Percentiles rank a stretch among this genome's conserved stretches.
phyloP scores from a whole-genome alignment of 2,329 filamentous ascomycete species.

The Ophiostoma populinum region DNA sequence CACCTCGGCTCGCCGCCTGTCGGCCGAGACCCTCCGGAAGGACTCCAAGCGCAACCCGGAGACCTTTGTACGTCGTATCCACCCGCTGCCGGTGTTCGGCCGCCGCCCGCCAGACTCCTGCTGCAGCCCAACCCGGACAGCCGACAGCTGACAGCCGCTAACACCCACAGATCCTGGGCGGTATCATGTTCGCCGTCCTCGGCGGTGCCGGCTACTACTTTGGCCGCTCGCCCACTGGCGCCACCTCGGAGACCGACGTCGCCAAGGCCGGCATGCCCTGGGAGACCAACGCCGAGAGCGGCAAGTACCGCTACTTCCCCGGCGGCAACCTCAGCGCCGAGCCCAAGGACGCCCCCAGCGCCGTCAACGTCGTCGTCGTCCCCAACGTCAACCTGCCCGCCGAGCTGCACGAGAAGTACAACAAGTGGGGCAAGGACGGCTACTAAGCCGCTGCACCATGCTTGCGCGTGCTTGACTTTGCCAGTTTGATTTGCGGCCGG shows the following conservation, averaged over 20 bases:
- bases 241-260: conserved; percentile 65
- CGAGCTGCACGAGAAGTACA: conserved; percentile 91
- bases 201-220: conserved; percentile 83
- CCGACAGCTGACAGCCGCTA: not conserved
- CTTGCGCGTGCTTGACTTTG: too few relatives aligned
- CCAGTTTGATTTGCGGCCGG: too few relatives aligned
- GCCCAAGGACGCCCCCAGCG: conserved; percentile 82
- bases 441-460: conserved; percentile 34
- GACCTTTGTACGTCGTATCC: conserved; percentile 27
- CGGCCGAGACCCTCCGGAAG: conserved; percentile 31
- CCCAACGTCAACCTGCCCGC: conserved; percentile 86
- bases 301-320: conserved; percentile 68
- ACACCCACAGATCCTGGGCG: conserved; percentile 60
- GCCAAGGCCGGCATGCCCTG: conserved; percentile 74
- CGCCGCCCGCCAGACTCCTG: too few relatives aligned
- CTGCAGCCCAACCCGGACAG: too few relatives aligned
- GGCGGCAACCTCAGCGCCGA: conserved; percentile 61
- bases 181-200: conserved; percentile 79
- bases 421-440: conserved; percentile 99
- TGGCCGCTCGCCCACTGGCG: conserved; percentile 66
- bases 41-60: conserved; percentile 39
- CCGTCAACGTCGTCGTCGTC: conserved; percentile 85
- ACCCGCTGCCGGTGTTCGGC: too few relatives aligned
- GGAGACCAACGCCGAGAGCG: conserved; percentile 50
- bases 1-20: conserved; percentile 22